Base-by-base conservation (phyloP, 495 filamentous ascomycete genomes). In the Podospora appendiculata region DNA sequence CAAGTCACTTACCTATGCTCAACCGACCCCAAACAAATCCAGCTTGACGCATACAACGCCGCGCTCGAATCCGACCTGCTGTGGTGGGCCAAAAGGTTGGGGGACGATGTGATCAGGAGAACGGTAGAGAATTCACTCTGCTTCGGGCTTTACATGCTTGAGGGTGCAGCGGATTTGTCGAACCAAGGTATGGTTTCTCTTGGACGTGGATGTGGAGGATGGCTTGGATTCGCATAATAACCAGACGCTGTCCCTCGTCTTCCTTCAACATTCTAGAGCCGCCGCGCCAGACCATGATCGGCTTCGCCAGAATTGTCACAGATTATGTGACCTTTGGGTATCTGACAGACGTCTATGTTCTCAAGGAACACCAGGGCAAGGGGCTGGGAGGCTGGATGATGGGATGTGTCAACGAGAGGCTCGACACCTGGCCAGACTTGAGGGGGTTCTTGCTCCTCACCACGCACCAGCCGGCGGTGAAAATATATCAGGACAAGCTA, bases 291-390 rank as follows among this genome's bases (percentile, higher is more conserved):
- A n/a, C 45, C 11, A 62, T 71, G 60, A 72, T 88, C 38, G 85
- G 84, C 7, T 68, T 88, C 16, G 83, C 77, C 9, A 74, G 85
- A 8, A 60, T 86, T 7, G 62, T 88, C 19, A 89, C 85, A 0
- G 85, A 88, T 56, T 62, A 77, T 54, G 71, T 80, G 10, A 83
- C 83, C 0, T 78, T 85, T 54, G 82, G 73, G n/a, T 88, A 86
- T 57, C 67, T 88, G 18, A 85, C 85, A 9, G 86, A 88, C 51
- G 79, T 89, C 18, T 89, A 81, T 54, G 66, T 88, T 6, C 51
- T 80, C 0, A 60, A 70, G 0, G 70, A 77, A 47, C 71, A 81
- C 46, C 79, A 84, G 50, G 73, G 78, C 0, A 65, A 72, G n/a
- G 84, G 85, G 0, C 69, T 89, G 0, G 84, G 79, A 0, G 68